Evolutionary conservation across 345 rosid species (phyloP), one percentile per base, ranked within the genome.

Genomic region (Sisymbrium irio): DNA sequence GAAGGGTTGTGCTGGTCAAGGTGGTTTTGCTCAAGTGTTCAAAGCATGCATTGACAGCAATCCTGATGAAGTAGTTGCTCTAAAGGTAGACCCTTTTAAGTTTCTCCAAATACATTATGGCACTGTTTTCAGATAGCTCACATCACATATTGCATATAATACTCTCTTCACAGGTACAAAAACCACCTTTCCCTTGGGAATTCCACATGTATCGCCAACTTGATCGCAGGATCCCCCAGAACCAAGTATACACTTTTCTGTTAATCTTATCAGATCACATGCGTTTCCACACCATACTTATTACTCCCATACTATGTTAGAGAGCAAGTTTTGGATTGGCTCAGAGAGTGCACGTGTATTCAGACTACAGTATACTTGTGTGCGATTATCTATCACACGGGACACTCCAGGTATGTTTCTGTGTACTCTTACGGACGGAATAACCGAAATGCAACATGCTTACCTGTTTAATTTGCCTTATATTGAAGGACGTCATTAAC

Each of bases 1-100:
- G 80, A 92, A 90, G 83, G 99, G 99, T n/a, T 87, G 90, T 74
- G 96, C 99, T 44, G 99, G 97, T 67, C 82, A 87, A 74, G 99
- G 99, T 80, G 89, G 87, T 59, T 95, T 95, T 87, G 97, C 93
- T 73, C 84, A 82, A 85, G 96, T 92, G 53, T 95, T 84, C 82
- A 95, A 86, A 82, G 97, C 97, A 41, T 74, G 27, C 63, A 75
- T 84, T 59, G 82, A 87, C 70, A 65, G 82, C 77, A 83, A 85
- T 77, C 89, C 96, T 59, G 97, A 92, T 75, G 97, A 89, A 45
- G 77, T 85, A 36, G 92, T 92, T 70, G 99, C 97, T 60, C 66
- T 95, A 35, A 92, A 95, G 97, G 97, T 90, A 63, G n/a, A 46
- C 27, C 18, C 69, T 70, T 30, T 32, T 55, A 1, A 57, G 6